Evolutionary conservation across 768 basidiomycete genomes (phyloP).

Genomic region (Tremella mesenterica): DNA sequence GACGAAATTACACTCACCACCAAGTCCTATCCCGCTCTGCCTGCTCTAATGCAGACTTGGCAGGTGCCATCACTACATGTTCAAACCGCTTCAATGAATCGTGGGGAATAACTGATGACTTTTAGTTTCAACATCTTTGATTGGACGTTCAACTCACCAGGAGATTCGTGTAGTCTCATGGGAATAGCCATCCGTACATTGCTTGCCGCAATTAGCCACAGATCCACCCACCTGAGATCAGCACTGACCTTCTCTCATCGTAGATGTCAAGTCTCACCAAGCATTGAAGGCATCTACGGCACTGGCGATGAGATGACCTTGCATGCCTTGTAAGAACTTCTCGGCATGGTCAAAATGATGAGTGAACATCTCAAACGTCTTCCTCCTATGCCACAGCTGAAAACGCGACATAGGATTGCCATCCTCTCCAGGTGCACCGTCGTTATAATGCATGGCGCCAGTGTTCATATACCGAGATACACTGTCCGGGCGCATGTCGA

Average conservation of each 20-base stretch:
- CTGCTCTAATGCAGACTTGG: conserved; percentile 15
- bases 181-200: conserved; percentile 24
- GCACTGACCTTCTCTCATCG: neutral
- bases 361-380: conserved; percentile 17
- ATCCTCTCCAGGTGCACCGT: neutral
- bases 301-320: conserved; percentile 21
- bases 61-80: conserved; percentile 8
- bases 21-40: conserved; percentile 30
- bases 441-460: neutral
- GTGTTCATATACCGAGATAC: neutral
- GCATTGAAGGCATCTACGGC: conserved; percentile 24
- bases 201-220: conserved; percentile 27
- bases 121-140: neutral
- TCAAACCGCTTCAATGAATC: conserved; percentile 2
- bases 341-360: conserved; percentile 18
- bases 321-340: conserved; percentile 23
- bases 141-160: conserved; percentile 12
- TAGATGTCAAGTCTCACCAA: conserved; percentile 18
- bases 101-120: conserved; percentile 5
- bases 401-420: conserved; percentile 18
- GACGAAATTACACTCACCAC: conserved; percentile 16
- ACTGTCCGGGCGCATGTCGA: conserved; percentile 12
- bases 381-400: conserved; percentile 33
- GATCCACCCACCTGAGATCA: conserved; percentile 22
- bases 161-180: conserved; percentile 22